These are phyloP conservation scores for Phytophthora quininea DNA, from an alignment of 352 stramenopile genomes.

Conservation along the genomic window DNA sequence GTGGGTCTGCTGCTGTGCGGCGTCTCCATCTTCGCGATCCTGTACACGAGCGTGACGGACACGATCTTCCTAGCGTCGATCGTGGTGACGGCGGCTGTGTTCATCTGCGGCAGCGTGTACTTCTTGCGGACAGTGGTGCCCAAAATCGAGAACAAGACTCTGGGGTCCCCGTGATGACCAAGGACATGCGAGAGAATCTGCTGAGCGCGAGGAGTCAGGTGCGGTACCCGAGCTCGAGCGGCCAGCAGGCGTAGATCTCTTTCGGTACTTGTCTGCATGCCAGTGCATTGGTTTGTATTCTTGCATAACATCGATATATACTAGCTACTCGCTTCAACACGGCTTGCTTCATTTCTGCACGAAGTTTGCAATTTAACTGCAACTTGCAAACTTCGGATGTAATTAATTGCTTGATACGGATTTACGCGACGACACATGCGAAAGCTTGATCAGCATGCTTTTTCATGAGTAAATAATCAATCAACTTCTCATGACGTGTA, in stretches of 20 bases:
- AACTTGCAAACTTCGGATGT: no score
- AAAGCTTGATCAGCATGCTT: no score
- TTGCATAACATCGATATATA: neutral
- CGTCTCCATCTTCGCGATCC: conserved; percentile 52
- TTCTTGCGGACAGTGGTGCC: conserved; percentile 47
- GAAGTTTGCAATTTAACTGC: no score
- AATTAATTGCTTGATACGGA: no score
- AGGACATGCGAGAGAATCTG: conserved; percentile 40
- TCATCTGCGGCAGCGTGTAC: conserved; percentile 50
- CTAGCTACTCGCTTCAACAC: neutral
- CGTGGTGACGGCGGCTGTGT: conserved; percentile 48
- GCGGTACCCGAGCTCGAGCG: conserved; percentile 1
- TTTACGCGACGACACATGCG: conserved; percentile 7
- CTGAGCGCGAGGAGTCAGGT: conserved; percentile 26
- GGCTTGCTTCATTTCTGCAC: neutral
- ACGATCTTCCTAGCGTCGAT: conserved; percentile 62
- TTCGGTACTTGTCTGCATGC: neutral
- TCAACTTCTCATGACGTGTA: no score
- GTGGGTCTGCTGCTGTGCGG: conserved; percentile 48
- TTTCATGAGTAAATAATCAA: no score
- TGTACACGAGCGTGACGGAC: conserved; percentile 56
- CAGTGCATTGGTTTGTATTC: neutral
- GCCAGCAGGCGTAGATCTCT: conserved; percentile 1
- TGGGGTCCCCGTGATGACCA: conserved; percentile 29
- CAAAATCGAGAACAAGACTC: conserved; percentile 37